These are phyloP conservation scores for Polysphondylium violaceum DNA, from an alignment of 78 protist species.

Conservation along the genomic window DNA sequence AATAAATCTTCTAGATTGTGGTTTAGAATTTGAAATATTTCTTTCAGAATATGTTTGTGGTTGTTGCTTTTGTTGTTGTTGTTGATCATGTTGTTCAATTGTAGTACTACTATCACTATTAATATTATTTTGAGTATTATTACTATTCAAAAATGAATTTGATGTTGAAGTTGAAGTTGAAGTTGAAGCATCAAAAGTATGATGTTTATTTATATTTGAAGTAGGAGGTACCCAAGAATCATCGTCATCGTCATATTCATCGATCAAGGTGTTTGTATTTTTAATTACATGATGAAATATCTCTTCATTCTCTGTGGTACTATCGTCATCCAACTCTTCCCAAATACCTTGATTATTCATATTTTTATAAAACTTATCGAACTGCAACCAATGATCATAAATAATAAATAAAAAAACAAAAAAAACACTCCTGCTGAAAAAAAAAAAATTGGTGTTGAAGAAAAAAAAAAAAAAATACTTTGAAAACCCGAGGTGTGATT, in stretches of 20 bases:
- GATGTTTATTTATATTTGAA: no score
- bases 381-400: no score
- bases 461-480: no score
- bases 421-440: no score
- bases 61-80: not conserved
- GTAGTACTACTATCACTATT: not conserved
- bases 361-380: no score
- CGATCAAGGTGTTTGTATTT: constrained; percentile 8
- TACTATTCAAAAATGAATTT: not conserved
- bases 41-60: not conserved
- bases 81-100: not conserved
- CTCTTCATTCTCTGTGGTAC: constrained; percentile 6
- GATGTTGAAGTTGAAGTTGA: not conserved
- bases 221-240: no score
- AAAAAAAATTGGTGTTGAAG: no score
- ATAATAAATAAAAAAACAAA: no score
- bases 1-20: no score
- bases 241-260: not conserved
- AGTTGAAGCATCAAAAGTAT: constrained; percentile 11
- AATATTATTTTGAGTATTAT: not conserved
- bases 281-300: constrained; percentile 12
- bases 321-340: constrained; percentile 30
- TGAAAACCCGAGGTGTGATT: no score
- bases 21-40: no score
- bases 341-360: no score